phyloP scores from a whole-genome alignment of 2,329 filamentous ascomycete species.

The Delphinella strobiligena region DNA sequence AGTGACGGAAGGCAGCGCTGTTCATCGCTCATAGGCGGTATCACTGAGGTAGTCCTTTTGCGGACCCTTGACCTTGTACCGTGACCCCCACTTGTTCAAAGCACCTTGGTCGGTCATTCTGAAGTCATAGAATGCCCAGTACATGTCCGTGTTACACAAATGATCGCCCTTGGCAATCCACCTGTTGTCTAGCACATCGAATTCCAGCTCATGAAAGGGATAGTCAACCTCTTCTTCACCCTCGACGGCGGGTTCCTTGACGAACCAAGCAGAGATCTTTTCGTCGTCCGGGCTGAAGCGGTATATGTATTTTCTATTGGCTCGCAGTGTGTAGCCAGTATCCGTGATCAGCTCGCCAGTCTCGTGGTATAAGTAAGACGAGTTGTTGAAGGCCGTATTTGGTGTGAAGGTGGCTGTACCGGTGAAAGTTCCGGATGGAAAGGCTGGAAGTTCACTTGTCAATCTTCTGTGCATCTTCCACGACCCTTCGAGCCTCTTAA shows the following conservation, averaged over 20 bases:
- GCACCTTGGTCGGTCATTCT: constrained; percentile 18
- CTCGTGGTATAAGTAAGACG: constrained; percentile 23
- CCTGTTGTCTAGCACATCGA: constrained; percentile 27
- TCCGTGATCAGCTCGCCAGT: constrained; percentile 23
- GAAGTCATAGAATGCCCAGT: constrained; percentile 60
- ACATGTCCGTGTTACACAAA: constrained; percentile 59
- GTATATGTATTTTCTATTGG: constrained; percentile 60
- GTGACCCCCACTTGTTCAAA: constrained; percentile 23
- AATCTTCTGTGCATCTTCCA: constrained; percentile 22
- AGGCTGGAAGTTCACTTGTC: constrained; percentile 20
- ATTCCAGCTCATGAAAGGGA: constrained; percentile 63
- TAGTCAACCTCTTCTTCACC: constrained; percentile 47
- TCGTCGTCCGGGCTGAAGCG: constrained; percentile 54
- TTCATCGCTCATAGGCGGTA: constrained; percentile 19
- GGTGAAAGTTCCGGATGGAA: constrained; percentile 23
- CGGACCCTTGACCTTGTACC: constrained; percentile 25
- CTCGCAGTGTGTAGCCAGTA: constrained; percentile 39
- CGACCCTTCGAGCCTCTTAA: constrained; percentile 20
- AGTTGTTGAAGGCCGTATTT: constrained; percentile 12
- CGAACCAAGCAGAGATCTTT: constrained; percentile 62
- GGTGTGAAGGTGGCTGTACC: constrained; percentile 23
- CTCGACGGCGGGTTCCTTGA: constrained; percentile 46
- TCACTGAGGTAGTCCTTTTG: constrained; percentile 26
- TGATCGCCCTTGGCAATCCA: constrained; percentile 58
- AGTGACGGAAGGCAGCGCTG: too few relatives aligned